Base-by-base conservation (phyloP, 108 stramenopile species). In the Nannochloropsis oceanica region DNA sequence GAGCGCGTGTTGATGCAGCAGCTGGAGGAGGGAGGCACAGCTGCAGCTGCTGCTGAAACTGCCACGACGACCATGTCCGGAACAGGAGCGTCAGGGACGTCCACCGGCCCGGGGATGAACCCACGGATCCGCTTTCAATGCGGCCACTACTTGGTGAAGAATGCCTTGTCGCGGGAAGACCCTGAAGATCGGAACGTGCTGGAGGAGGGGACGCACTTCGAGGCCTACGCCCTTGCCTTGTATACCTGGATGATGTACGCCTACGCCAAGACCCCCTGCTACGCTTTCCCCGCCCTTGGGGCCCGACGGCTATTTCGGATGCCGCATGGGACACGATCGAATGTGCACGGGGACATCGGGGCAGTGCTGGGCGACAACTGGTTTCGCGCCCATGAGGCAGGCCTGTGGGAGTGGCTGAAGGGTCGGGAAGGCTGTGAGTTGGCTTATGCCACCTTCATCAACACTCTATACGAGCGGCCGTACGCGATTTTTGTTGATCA, bases 401-500 rank as follows among this genome's bases (percentile, higher is more conserved):
- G 34, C 18, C 84, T 88, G 34, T 81, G 59, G 59, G 27, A 42
- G 26, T 18, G 86, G 12, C 27, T 87, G 12, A 84, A 89, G 2
- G 83, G 86, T 34, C 85, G 97, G 13, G 91, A 94, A 34, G 91
- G 92, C 44, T 86, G 92, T 25, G 96, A 98, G 86, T 85, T 98
- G 83, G 93, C 95, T 8, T 95, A 96, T 85, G 95, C 95, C 22
- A 92, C 94, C 43, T 95, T 98, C 82, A 84, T 89, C 50, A 93
- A 94, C 84, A 90, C 92, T 0, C 93, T 95, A 24, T 84, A 86
- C 25, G 89, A 94, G 83, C 95, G 93, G 13, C 97, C 97, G 0
- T 98, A 97, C 87, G 95, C 93, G 85, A 95, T 98, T 42, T 82
- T 99, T 25, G 85, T 97, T 81, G 98, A 99, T 87, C 94, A 94